Base-by-base conservation (phyloP, 345 rosid species). In the Arabis hirsuta region DNA sequence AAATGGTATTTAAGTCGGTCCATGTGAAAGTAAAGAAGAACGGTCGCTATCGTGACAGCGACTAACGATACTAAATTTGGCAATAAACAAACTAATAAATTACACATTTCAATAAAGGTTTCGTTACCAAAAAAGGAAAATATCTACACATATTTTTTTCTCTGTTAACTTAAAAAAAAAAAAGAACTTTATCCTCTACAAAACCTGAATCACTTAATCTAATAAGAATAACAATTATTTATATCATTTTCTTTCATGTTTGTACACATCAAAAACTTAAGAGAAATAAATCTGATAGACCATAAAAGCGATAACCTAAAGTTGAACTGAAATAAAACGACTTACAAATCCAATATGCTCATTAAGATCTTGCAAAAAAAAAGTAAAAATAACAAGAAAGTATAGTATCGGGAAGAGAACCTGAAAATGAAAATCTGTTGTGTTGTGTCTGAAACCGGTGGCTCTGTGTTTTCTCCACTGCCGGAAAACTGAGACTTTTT, bases 11-110 rank as follows among this genome's bases (percentile, higher is more conserved):
- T 13, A 76, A 57, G 72, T 57, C 51, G 68, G 80, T 42, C 67
- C 68, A 76, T 62, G 72, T 76, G 68, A 76, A 65, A 51, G 20
- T 41, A 64, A 57, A 71, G 76, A 57, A 65, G 63, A 76, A 65
- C 36, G 52, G 80, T 71, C 76, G 9, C 51, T 68, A 76, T 50
- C 80, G 19, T 50, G 76, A 76, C 67, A 76, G 57, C 62, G 72
- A 76, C 68, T 50, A 24, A 32, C 43, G 27, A 64, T 70, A 48
- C 71, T 42, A 70, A 39, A 69, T 39, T 9, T 55, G 41, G 71
- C 32, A 55, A 55, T 41, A 55, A 76, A 70, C 34, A 70, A 69
- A 62, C 55, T 22, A 65, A 65, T 57, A 64, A 22, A 71, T 65
- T 65, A n/a, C 66, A 24, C 61, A 71, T 41, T 64, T 51, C 62